Percentiles rank a stretch among this genome's conserved stretches.
Evolutionary conservation across 805 yeast species (phyloP).

Genomic region (Candida caryicola): DNA sequence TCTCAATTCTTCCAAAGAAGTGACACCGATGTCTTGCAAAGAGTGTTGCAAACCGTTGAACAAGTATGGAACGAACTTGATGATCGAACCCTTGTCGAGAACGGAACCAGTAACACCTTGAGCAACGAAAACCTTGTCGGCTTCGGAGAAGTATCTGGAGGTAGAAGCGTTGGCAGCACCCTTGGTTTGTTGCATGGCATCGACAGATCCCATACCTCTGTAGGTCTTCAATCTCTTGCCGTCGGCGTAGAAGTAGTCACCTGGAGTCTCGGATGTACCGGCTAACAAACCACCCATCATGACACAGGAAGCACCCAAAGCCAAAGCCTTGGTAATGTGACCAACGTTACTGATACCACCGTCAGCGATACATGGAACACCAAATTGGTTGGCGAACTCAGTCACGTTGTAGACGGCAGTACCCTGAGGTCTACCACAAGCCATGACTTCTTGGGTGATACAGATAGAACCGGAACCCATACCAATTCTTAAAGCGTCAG

Average conservation of each 20-base stretch:
- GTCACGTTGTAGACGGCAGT: conserved; percentile 95
- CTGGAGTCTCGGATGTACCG: conserved; percentile 98
- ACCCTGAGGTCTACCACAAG: conserved; percentile 99
- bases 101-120: conserved; percentile 99
- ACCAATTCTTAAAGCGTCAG: conserved; percentile 97
- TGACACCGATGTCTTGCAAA: conserved; percentile 94
- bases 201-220: conserved; percentile 99
- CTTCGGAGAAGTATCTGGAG: conserved; percentile 95
- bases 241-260: conserved; percentile 95
- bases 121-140: conserved; percentile 93
- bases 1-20: conserved; percentile 62
- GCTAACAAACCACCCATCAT: conserved; percentile 99
- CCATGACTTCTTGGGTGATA: conserved; percentile 99
- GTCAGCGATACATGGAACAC: conserved; percentile 98
- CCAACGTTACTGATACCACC: conserved; percentile 99
- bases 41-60: conserved; percentile 97
- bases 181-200: conserved; percentile 93
- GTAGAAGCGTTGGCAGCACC: conserved; percentile 94
- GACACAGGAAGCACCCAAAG: conserved; percentile 94
- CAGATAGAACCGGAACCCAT: conserved; percentile 99
- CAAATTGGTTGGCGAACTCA: conserved; percentile 90
- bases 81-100: conserved; percentile 92
- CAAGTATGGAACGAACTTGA: conserved; percentile 91
- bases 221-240: conserved; percentile 96
- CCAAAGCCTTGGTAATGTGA: conserved; percentile 94